Evolutionary conservation across 2,329 filamentous ascomycete species (phyloP).

Genomic region (Fusarium subtropicale): DNA sequence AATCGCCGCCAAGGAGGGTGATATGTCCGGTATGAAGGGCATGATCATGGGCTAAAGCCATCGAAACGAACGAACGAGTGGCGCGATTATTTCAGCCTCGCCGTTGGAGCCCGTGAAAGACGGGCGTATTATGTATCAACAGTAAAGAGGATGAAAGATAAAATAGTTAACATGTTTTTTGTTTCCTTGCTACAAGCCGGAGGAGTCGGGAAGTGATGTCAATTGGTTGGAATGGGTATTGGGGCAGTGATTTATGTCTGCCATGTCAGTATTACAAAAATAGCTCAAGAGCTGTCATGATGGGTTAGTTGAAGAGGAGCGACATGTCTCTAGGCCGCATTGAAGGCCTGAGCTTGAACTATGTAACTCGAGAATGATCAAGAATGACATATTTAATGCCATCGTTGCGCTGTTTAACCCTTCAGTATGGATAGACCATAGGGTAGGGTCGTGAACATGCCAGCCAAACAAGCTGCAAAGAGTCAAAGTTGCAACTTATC

Average conservation of each 20-base stretch:
- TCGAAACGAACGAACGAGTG: conserved; percentile 35
- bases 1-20: conserved; percentile 98
- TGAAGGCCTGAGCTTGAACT: conserved; percentile 18
- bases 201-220: conserved; percentile 46
- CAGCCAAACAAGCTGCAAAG: not conserved
- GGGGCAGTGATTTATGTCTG: conserved; percentile 41
- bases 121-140: conserved; percentile 46
- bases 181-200: conserved; percentile 39
- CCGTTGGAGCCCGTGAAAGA: conserved; percentile 31
- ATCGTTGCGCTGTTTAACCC: not conserved
- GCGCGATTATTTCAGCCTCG: conserved; percentile 39
- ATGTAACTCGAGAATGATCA: conserved; percentile 45
- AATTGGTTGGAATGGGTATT: conserved; percentile 41
- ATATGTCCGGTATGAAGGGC: conserved; percentile 84
- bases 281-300: conserved; percentile 39
- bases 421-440: not conserved
- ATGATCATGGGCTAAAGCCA: conserved; percentile 74
- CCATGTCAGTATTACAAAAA: conserved; percentile 43
- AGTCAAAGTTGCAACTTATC: not conserved
- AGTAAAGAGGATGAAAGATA: conserved; percentile 46
- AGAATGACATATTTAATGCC: conserved; percentile 46
- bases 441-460: not conserved
- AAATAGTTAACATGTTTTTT: conserved; percentile 49
- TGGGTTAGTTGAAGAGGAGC: conserved; percentile 29
- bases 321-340: conserved; percentile 24